Base-by-base conservation (phyloP, 2,329 filamentous ascomycete species). In the Xylaria multiplex region DNA sequence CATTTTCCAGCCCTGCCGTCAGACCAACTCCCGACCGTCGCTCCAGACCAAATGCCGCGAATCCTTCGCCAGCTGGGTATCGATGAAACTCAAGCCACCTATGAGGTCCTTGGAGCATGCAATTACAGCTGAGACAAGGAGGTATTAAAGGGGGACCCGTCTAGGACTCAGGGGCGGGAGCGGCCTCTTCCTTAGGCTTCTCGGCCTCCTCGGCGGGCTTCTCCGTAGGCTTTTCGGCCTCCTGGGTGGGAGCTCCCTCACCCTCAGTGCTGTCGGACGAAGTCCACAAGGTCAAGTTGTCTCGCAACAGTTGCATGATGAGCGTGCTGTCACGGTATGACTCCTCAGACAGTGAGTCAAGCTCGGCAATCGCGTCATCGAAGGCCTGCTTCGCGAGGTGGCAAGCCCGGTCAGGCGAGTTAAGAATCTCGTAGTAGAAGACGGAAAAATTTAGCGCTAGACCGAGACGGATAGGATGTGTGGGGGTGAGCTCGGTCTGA, bases 391-490 rank as follows among this genome's bases (percentile, higher is more conserved):
- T 98, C 83, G 95, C 95, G 74, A 98, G 90, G 81, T 98, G 95
- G 90, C 95, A 98, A 79, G 95, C 95, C 80, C 92, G 93, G 83
- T 97, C 94, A 78, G 94, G 95, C 42, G 94, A 96, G 91, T 97
- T 98, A 80, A 97, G 87, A 81, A 97, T 97, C 88, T 97, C 96
- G 84, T 97, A 97, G 90, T 97, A 97, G 88, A 97, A 97, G 78
- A 97, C 95, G 71, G 94, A 97, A 90, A 98, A 97, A 91, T 97
- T 98, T 76, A 98, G 90, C 74, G 95, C 95, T 78, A 98, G 91
- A 82, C 95, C 95, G 73, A 98, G 93, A 78, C 95, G 94, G 85
- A 98, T 98, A 77, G 95, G 95, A 88, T 98, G 95, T 69, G 96
- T 98, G 70, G 95, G 95, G 70, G 95, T 95, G 76, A 98, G 91